These are phyloP conservation scores for Pleurotus pulmonarius DNA, from an alignment of 768 basidiomycete species.

Conservation along the genomic window DNA sequence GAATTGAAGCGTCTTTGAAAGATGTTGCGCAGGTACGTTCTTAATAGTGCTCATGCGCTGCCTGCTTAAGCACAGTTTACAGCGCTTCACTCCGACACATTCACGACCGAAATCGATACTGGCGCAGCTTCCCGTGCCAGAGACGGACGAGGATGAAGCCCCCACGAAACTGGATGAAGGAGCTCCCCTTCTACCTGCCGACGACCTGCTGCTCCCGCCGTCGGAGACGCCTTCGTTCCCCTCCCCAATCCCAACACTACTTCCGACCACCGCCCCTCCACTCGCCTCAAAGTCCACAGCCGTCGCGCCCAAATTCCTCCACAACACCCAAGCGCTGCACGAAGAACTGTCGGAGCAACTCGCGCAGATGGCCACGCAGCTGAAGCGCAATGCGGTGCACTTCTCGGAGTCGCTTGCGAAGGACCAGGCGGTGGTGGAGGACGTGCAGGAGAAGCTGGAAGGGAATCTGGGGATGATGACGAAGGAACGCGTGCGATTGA, in stretches of 20 bases:
- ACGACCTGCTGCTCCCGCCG: constrained; percentile 39
- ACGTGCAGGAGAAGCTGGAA: constrained; percentile 70
- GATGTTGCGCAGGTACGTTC: constrained; percentile 49
- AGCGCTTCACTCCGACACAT: constrained; percentile 40
- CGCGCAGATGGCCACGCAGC: constrained; percentile 81
- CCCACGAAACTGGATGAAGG: constrained; percentile 7
- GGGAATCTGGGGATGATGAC: constrained; percentile 67
- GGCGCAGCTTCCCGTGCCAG: constrained; percentile 18
- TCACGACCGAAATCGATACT: constrained; percentile 46
- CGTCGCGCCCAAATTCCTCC: constrained; percentile 35
- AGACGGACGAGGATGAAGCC: constrained; percentile 8
- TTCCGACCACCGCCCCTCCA: constrained; percentile 29
- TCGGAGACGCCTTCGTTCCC: constrained; percentile 18
- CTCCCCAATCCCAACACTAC: constrained; percentile 23
- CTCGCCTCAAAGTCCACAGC: constrained; percentile 24
- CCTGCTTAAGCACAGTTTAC: background rate
- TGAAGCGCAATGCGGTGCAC: constrained; percentile 78
- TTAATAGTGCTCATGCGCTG: background rate
- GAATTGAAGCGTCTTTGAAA: constrained; percentile 48
- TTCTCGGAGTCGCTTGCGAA: constrained; percentile 71
- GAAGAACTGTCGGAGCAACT: constrained; percentile 74
- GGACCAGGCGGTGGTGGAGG: constrained; percentile 69
- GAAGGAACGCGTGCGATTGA: constrained; percentile 56
- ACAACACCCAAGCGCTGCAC: constrained; percentile 62
- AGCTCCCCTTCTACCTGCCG: constrained; percentile 18